Evolutionary conservation across 148 eudicot genomes (phyloP).

Genomic region (Oxyria digyna): DNA sequence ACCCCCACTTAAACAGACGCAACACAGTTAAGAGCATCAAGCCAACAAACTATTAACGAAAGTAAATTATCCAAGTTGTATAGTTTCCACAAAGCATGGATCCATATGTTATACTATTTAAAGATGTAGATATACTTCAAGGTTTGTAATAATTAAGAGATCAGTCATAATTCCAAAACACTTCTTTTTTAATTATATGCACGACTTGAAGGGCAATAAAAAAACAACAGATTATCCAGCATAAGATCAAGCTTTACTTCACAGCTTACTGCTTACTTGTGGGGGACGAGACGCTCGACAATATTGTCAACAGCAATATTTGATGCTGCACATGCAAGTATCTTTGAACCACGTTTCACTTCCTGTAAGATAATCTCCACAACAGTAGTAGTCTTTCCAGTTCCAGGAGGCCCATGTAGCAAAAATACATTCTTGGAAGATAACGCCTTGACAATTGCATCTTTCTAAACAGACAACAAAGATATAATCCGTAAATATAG

Average conservation of each 20-base stretch:
- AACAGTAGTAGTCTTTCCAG: conserved; percentile 95
- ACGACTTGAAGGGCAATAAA: neutral
- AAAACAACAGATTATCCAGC: neutral
- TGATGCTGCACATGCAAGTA: conserved; percentile 99
- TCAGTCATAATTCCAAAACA: neutral
- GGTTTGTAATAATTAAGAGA: neutral
- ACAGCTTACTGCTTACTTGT: conserved; percentile 67
- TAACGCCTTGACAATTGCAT: conserved; percentile 73
- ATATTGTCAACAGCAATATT: conserved; percentile 97
- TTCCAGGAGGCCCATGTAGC: conserved; percentile 99
- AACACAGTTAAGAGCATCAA: neutral
- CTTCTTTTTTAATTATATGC: neutral
- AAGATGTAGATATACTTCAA: neutral
- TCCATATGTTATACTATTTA: neutral
- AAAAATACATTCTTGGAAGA: conserved; percentile 83
- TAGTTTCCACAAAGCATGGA: neutral
- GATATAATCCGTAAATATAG: neutral
- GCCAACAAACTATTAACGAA: neutral
- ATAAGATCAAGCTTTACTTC: neutral
- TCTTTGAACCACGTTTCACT: conserved; percentile 94
- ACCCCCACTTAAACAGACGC: neutral
- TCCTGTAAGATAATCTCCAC: conserved; percentile 94
- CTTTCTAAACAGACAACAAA: conserved; percentile 43
- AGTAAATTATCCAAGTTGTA: neutral
- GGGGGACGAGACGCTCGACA: conserved; percentile 81